Evolutionary conservation across 108 stramenopile genomes (phyloP).

Genomic region (Discostella stelligeroides): DNA sequence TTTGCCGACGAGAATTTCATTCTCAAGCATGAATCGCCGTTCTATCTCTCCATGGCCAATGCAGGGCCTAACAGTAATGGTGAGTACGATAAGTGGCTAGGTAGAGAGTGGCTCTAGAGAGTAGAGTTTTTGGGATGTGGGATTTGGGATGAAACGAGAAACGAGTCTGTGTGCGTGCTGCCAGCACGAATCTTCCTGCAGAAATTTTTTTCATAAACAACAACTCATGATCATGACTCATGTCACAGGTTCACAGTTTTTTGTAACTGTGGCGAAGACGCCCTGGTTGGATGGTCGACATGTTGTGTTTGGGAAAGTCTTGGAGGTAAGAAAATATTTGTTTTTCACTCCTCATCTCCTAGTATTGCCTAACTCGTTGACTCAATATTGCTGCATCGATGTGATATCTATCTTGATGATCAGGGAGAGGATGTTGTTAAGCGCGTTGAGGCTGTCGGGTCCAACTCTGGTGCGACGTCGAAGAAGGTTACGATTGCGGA

Average conservation of each 20-base stretch:
- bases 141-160: too few species aligned
- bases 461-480: slow-evolving; percentile 71
- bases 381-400: background rate
- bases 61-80: slow-evolving; percentile 92
- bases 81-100: too few species aligned
- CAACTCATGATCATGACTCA: too few species aligned
- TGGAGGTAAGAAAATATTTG: slow-evolving; percentile 52
- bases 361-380: background rate
- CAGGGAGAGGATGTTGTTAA: slow-evolving; percentile 90
- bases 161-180: too few species aligned
- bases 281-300: slow-evolving; percentile 94
- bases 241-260: slow-evolving; percentile 97
- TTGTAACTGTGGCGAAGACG: slow-evolving; percentile 97
- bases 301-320: slow-evolving; percentile 98
- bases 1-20: slow-evolving; percentile 97
- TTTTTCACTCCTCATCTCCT: background rate
- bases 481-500: slow-evolving; percentile 85
- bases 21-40: slow-evolving; percentile 82
- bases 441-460: slow-evolving; percentile 79
- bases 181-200: too few species aligned
- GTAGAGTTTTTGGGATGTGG: too few species aligned
- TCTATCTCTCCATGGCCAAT: slow-evolving; percentile 95
- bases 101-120: too few species aligned
- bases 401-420: background rate
- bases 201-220: too few species aligned